Base-by-base conservation (phyloP, 2,329 filamentous ascomycete genomes). In the Rhinocladiella similis region DNA sequence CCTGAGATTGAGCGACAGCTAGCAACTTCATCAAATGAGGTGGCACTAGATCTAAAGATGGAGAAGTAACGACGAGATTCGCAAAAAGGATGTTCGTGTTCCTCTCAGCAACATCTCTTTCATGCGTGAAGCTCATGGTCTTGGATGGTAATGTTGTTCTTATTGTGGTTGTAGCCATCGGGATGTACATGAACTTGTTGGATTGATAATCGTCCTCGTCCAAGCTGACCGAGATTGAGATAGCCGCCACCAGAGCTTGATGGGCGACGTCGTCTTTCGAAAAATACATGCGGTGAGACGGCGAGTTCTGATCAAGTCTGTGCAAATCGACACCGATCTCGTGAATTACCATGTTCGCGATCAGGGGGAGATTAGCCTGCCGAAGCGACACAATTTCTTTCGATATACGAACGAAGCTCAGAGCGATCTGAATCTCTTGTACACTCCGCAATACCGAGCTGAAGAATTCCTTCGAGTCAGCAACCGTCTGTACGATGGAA, bases 271-370 rank as follows among this genome's bases (percentile, higher is more conserved):
- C 94, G 60, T 91, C 88, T 19, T 88, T 85, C 2, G 92, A 90
- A 69, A 99, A 99, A 73, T 99, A 97, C 94, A 97, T 99, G 61
- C 94, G 86, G 78, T 99, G 94, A 0, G 93, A 91, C 1, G 94
- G 91, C 14, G 92, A 96, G 66, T 90, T 93, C 41, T 90, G 88
- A 70, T 99, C 93, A 53, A 99, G 82, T 19, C 93, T 86, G 69
- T 97, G 88, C 39, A 99, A 78, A 69, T 99, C 94, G 69, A 99
- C 83, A 58, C 93, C 93, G 41, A 99, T 85, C 70, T 99, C 95
- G 71, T 99, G 97, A 83, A 96, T 96, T 5, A 93, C 91, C 43
- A 92, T 83, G 68, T 93, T 96, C 59, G 97, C 80, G 57, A 89
- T 85, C 6, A 96, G 82, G 3, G 90, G 87, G n/a, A 82, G 79